Conservation (phyloP, 2,329 filamentous ascomycete species). For the Bipolaris zeicola region DNA sequence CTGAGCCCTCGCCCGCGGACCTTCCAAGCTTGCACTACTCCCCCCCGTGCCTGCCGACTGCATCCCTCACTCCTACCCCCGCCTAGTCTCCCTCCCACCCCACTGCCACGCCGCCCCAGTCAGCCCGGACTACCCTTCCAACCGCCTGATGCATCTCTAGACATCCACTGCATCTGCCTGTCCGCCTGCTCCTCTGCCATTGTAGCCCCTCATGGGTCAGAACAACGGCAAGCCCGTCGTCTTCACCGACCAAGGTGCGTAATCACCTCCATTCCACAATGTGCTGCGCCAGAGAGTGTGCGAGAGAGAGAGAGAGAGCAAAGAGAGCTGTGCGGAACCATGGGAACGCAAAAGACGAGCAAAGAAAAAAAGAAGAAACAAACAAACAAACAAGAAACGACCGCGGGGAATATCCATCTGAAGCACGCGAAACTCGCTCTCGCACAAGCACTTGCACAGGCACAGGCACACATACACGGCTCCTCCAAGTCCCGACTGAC, state of each 20-base stretch:
- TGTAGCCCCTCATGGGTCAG: slow-evolving; percentile 75
- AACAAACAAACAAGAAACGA: background rate
- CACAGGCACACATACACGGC: background rate
- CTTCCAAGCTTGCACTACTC: background rate
- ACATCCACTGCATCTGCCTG: slow-evolving; percentile 17
- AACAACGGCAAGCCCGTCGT: slow-evolving; percentile 92
- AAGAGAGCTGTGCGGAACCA: background rate
- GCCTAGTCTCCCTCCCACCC: slow-evolving; percentile 12
- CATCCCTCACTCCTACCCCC: slow-evolving; percentile 8
- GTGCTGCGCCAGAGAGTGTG: background rate
- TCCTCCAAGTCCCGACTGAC: slow-evolving; percentile 18
- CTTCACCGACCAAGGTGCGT: slow-evolving; percentile 87
- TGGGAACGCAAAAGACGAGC: background rate
- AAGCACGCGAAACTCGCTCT: background rate
- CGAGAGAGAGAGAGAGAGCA: background rate
- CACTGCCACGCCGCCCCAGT: slow-evolving; percentile 15
- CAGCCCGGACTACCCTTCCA: background rate
- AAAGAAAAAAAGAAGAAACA: too few species aligned
- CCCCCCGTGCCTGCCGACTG: slow-evolving; percentile 6
- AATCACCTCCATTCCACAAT: background rate
- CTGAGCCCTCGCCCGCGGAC: background rate
- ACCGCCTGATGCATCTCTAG: slow-evolving; percentile 36
- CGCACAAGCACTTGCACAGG: background rate
- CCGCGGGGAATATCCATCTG: background rate
- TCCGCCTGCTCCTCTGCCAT: slow-evolving; percentile 32